Evolutionary conservation across 78 protist species (phyloP).

Genomic region (Dictyostelium purpureum): DNA sequence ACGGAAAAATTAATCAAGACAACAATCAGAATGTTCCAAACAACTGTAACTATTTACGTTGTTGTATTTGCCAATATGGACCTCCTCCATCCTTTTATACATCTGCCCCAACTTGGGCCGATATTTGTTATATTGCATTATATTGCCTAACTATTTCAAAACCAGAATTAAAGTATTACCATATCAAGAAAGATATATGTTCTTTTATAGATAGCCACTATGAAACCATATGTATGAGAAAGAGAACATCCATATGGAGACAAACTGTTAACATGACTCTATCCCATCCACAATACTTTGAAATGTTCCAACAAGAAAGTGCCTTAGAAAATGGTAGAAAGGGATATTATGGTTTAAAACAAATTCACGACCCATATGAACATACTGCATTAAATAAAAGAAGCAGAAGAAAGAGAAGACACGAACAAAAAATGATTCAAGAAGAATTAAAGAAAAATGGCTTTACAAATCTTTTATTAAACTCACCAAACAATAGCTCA

Average conservation of each 20-base stretch:
- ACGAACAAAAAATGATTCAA: slow-evolving; percentile 70
- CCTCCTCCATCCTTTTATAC: slow-evolving; percentile 75
- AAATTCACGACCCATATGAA: slow-evolving; percentile 73
- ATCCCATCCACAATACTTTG: slow-evolving; percentile 77
- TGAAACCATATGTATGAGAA: slow-evolving; percentile 65
- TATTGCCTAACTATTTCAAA: slow-evolving; percentile 53
- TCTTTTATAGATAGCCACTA: slow-evolving; percentile 56
- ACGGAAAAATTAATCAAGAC: neutral
- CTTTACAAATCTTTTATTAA: neutral
- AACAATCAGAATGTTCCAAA: slow-evolving; percentile 13
- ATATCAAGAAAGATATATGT: slow-evolving; percentile 69
- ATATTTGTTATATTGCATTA: slow-evolving; percentile 62
- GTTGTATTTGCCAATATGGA: slow-evolving; percentile 60
- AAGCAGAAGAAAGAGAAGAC: slow-evolving; percentile 73
- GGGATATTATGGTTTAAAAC: slow-evolving; percentile 73
- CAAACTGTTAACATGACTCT: slow-evolving; percentile 72
- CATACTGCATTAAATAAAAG: slow-evolving; percentile 66
- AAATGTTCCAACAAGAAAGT: slow-evolving; percentile 78
- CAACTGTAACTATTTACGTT: slow-evolving; percentile 10
- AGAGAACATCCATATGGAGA: slow-evolving; percentile 56
- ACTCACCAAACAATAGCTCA: neutral
- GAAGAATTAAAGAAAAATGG: slow-evolving; percentile 57
- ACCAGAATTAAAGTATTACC: slow-evolving; percentile 63
- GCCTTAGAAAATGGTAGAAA: slow-evolving; percentile 72
- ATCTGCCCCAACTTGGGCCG: slow-evolving; percentile 74